These are phyloP conservation scores for Nelumbo lutea DNA, from an alignment of 164 flowering plant genomes.

Conservation along the genomic window DNA sequence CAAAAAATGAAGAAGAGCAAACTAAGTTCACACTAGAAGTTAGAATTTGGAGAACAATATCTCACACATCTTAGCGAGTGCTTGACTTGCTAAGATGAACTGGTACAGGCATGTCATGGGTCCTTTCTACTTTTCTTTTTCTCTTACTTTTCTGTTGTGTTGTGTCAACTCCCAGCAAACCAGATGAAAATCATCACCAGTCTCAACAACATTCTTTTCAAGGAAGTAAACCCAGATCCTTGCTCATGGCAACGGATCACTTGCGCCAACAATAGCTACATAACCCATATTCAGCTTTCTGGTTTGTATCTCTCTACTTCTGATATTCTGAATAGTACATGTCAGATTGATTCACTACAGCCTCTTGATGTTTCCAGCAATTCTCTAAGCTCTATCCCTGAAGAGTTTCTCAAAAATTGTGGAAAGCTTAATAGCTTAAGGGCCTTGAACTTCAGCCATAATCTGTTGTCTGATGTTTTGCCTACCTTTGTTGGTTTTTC, in stretches of 20 bases:
- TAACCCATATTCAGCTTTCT: slow-evolving; percentile 33
- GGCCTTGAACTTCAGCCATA: slow-evolving; percentile 47
- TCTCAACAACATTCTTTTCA: slow-evolving; percentile 6
- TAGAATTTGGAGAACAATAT: not conserved
- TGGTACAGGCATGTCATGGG: slow-evolving; percentile 15
- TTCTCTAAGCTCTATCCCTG: slow-evolving; percentile 32
- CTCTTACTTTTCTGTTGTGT: slow-evolving; percentile 20
- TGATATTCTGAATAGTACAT: slow-evolving; percentile 30
- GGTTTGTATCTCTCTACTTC: slow-evolving; percentile 29
- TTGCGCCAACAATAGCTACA: slow-evolving; percentile 30
- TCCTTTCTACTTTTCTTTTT: slow-evolving; percentile 2
- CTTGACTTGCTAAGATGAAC: slow-evolving; percentile 15
- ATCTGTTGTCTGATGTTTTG: slow-evolving; percentile 31
- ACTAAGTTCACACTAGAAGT: too few relatives aligned
- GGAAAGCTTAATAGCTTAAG: slow-evolving; percentile 34
- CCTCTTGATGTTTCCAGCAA: slow-evolving; percentile 53
- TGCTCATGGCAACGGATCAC: slow-evolving; percentile 53
- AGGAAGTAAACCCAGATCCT: slow-evolving; percentile 24
- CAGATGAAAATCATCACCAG: slow-evolving; percentile 37
- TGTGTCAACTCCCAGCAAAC: slow-evolving; percentile 22
- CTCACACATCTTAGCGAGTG: not conserved
- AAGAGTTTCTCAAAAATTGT: slow-evolving; percentile 39
- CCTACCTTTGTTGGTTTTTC: slow-evolving; percentile 46
- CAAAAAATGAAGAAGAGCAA: not conserved
- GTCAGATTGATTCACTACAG: slow-evolving; percentile 43